Conservation (phyloP, 192 early-diverging fungal species). For the Powellomyces hirtus region DNA sequence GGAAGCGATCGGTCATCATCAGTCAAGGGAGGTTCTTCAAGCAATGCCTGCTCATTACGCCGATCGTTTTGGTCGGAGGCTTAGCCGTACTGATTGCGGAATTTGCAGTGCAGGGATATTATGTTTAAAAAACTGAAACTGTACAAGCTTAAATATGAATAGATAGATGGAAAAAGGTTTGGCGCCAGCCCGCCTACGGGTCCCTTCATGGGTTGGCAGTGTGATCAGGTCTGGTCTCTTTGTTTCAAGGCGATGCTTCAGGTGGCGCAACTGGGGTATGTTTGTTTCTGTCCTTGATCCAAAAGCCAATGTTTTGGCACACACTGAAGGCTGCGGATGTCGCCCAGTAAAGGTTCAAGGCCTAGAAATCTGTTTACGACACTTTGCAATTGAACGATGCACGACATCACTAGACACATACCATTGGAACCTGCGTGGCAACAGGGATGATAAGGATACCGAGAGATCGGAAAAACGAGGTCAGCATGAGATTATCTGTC, state of each 20-base stretch:
- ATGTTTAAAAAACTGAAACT: constrained; percentile 6
- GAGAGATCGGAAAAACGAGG: constrained; percentile 46
- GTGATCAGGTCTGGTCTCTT: no score
- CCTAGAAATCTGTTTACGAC: constrained; percentile 43
- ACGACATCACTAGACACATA: not conserved
- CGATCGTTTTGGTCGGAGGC: constrained; percentile 46
- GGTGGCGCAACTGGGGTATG: no score
- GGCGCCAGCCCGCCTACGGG: no score
- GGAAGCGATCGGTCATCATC: constrained; percentile 21
- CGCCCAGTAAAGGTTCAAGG: constrained; percentile 69
- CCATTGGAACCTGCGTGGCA: constrained; percentile 62
- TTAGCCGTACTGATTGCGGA: constrained; percentile 53
- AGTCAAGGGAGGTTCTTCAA: constrained; percentile 54
- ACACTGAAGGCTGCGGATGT: constrained; percentile 65
- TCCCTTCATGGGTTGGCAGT: no score
- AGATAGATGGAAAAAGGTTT: no score
- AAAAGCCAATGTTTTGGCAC: constrained; percentile 60
- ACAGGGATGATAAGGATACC: constrained; percentile 64
- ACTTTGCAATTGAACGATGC: not conserved
- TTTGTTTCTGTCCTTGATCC: not conserved
- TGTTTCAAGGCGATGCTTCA: no score
- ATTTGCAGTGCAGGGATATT: constrained; percentile 32
- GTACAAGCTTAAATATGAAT: no score
- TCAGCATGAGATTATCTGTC: not conserved
- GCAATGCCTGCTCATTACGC: constrained; percentile 61